These are phyloP conservation scores for Hypoxylon sp. DNA, from an alignment of 2,329 filamentous ascomycete genomes.

Conservation along the genomic window DNA sequence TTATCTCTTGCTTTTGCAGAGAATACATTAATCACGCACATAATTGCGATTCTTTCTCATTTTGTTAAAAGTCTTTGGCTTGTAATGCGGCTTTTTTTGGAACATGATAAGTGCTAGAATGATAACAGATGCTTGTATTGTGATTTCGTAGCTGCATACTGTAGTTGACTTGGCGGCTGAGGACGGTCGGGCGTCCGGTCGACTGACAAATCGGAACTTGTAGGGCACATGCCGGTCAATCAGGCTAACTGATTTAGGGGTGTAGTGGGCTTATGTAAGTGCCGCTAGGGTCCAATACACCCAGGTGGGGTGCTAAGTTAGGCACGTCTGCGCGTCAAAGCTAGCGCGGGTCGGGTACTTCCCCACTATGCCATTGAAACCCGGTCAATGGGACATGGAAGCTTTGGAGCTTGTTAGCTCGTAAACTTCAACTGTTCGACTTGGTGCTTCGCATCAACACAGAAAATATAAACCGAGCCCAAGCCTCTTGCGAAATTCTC, in stretches of 20 bases:
- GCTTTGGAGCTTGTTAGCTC: not conserved
- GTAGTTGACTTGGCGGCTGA: slow-evolving; percentile 22
- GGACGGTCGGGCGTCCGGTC: slow-evolving; percentile 6
- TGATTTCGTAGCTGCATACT: not conserved
- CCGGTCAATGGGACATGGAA: not conserved
- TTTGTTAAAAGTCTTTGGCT: not conserved
- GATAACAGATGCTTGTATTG: not conserved
- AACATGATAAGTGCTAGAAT: not conserved
- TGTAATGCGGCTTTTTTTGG: not conserved
- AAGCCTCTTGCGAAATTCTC: not conserved
- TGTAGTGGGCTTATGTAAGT: slow-evolving; percentile 2
- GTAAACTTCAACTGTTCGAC: not conserved
- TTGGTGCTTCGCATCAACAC: not conserved
- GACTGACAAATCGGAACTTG: slow-evolving; percentile 11
- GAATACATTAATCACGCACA: not conserved
- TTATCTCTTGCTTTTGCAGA: too few relatives aligned
- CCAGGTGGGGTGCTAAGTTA: not conserved
- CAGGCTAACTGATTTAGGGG: not conserved
- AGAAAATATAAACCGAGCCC: not conserved
- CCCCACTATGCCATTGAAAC: slow-evolving; percentile 11
- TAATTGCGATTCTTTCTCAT: not conserved
- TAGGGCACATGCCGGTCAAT: not conserved
- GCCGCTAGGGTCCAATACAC: not conserved
- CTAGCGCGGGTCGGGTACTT: slow-evolving; percentile 1
- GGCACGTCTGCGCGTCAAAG: slow-evolving; percentile 12